Conservation (phyloP, 345 rosid genomes). For the Orychophragmus violaceus region DNA sequence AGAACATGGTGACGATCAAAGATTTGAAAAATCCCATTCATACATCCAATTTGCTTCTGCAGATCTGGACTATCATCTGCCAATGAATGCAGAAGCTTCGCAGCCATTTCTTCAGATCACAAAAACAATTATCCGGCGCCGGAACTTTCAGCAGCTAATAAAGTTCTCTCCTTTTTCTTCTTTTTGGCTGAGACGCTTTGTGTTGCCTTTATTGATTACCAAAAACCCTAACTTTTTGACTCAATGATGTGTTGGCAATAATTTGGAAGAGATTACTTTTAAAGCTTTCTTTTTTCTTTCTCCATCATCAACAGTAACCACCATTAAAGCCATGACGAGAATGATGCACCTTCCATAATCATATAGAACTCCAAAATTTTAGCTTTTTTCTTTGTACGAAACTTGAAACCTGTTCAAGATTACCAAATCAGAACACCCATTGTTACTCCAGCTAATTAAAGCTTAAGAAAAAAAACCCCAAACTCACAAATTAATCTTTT, state of each 20-base stretch:
- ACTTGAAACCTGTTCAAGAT: slow-evolving; percentile 22
- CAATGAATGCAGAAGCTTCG: slow-evolving; percentile 84
- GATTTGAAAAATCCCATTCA: slow-evolving; percentile 86
- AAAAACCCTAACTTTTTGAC: slow-evolving; percentile 8
- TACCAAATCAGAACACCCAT: slow-evolving; percentile 21
- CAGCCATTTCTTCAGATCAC: slow-evolving; percentile 58
- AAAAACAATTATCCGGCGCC: slow-evolving; percentile 18
- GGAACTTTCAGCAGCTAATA: slow-evolving; percentile 11
- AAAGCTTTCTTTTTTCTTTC: slow-evolving; percentile 17
- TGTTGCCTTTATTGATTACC: background rate
- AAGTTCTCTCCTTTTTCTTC: background rate
- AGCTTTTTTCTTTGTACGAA: slow-evolving; percentile 31
- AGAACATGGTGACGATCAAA: slow-evolving; percentile 70
- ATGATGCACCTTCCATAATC: slow-evolving; percentile 45
- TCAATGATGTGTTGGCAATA: slow-evolving; percentile 27
- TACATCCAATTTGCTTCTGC: slow-evolving; percentile 94
- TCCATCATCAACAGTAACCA: slow-evolving; percentile 29
- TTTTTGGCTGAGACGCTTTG: slow-evolving; percentile 6
- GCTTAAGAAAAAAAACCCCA: slow-evolving; percentile 11
- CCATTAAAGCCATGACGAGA: slow-evolving; percentile 28
- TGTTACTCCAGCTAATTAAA: slow-evolving; percentile 33
- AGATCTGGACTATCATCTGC: slow-evolving; percentile 93
- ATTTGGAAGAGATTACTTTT: slow-evolving; percentile 13
- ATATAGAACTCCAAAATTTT: slow-evolving; percentile 21
- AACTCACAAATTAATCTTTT: background rate